Conservation (phyloP, 2,329 filamentous ascomycete genomes). For the Penicillium sp. region DNA sequence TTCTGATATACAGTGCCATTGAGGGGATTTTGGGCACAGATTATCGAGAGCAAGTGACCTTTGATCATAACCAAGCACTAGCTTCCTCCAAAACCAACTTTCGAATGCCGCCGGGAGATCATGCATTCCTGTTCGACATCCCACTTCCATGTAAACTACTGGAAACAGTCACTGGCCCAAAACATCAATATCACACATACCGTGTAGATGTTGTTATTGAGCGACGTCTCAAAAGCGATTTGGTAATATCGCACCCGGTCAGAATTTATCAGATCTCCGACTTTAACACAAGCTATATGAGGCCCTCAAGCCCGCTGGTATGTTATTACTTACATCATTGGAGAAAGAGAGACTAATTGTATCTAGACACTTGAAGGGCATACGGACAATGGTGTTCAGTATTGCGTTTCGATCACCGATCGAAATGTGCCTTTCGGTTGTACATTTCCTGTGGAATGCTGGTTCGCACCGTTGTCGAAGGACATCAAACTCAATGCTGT, state of each 20-base stretch:
- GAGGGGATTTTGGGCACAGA: constrained; percentile 3
- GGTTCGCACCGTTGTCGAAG: constrained; percentile 18
- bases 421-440: constrained; percentile 21
- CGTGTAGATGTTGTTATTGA: constrained; percentile 14
- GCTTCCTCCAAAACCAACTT: constrained; percentile 20
- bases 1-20: not conserved
- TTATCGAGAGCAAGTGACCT: constrained; percentile 14
- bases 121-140: constrained; percentile 23
- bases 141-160: constrained; percentile 9
- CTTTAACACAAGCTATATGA: not conserved
- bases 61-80: constrained; percentile 12
- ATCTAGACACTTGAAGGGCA: constrained; percentile 14
- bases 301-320: constrained; percentile 4
- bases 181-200: constrained; percentile 21
- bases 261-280: constrained; percentile 14
- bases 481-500: constrained; percentile 7
- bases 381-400: constrained; percentile 14
- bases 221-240: constrained; percentile 14
- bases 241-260: constrained; percentile 17
- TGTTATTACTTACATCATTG: not conserved
- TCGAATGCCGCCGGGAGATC: constrained; percentile 17
- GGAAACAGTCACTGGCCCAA: constrained; percentile 12
- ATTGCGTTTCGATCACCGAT: constrained; percentile 20
- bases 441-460: constrained; percentile 21
- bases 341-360: not conserved